Percentiles rank a stretch among this genome's conserved stretches.
phyloP scores from a whole-genome alignment of 1,284 basidiomycete genomes.

The Sanghuangporus baumii region DNA sequence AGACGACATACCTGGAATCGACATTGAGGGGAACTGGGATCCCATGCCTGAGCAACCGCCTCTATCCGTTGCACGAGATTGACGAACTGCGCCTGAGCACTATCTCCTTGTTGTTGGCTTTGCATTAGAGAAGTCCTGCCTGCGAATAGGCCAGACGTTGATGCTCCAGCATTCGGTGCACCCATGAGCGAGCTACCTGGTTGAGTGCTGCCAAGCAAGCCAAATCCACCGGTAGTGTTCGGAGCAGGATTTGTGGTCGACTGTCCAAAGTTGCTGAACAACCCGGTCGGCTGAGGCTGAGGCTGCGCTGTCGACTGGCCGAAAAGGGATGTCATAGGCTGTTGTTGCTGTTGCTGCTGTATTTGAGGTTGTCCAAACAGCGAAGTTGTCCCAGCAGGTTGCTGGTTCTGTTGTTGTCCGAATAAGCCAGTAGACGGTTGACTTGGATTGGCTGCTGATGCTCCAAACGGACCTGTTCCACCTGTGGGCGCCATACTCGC shows the following conservation, averaged over 20 bases:
- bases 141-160: conserved; percentile 25
- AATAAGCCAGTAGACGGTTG: conserved; percentile 27
- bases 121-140: conserved; percentile 25
- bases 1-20: conserved; percentile 65
- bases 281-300: conserved; percentile 25
- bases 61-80: conserved; percentile 62
- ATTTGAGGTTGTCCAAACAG: conserved; percentile 26
- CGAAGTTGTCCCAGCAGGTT: conserved; percentile 22
- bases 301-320: conserved; percentile 26
- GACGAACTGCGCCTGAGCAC: conserved; percentile 51
- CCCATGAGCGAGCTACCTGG: conserved; percentile 29
- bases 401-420: conserved; percentile 21
- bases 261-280: conserved; percentile 31
- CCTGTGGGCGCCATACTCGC: neutral
- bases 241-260: conserved; percentile 21
- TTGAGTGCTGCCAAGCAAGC: conserved; percentile 19
- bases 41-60: conserved; percentile 67
- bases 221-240: conserved; percentile 20
- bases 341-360: conserved; percentile 24
- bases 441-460: conserved; percentile 18
- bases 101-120: conserved; percentile 47
- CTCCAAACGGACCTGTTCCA: conserved; percentile 9
- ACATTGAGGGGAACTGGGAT: conserved; percentile 62
- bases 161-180: conserved; percentile 24
- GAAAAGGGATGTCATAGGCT: conserved; percentile 29